Percentiles rank a stretch among this genome's conserved stretches.
phyloP scores from a whole-genome alignment of 805 yeast genomes.

The Pichia insulana region DNA sequence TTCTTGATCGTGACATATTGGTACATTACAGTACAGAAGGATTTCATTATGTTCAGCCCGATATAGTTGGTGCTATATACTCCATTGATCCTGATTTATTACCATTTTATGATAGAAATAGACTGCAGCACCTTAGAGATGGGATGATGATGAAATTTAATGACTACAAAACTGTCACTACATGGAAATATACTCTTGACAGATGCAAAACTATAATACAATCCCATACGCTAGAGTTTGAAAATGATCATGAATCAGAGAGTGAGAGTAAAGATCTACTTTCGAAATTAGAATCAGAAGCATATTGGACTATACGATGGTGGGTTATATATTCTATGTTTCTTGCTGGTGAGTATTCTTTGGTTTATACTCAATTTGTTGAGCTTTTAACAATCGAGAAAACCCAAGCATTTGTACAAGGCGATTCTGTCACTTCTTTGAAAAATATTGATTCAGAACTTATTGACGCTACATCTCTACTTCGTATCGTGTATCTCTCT shows the following conservation, averaged over 20 bases:
- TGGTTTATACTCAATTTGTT: constrained; percentile 17
- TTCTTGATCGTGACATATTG: neutral
- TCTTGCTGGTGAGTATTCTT: constrained; percentile 17
- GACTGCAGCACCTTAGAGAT: neutral
- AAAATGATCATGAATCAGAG: constrained; percentile 8
- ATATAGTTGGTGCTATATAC: constrained; percentile 3
- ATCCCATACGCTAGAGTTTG: neutral
- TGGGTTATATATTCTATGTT: constrained; percentile 20
- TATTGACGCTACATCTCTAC: constrained; percentile 12
- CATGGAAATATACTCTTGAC: constrained; percentile 4
- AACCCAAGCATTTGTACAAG: constrained; percentile 6
- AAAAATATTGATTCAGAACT: constrained; percentile 13
- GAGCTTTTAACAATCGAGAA: constrained; percentile 1
- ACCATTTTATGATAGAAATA: neutral
- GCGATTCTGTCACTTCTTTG: constrained; percentile 14
- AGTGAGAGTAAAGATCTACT: too few species aligned
- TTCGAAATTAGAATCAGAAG: constrained; percentile 2
- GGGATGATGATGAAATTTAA: constrained; percentile 1
- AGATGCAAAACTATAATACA: constrained; percentile 5
- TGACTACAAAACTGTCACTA: neutral
- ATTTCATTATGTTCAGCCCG: constrained; percentile 1
- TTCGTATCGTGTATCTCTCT: constrained; percentile 17
- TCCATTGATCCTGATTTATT: constrained; percentile 3
- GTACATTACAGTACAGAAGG: constrained; percentile 3
- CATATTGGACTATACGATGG: constrained; percentile 27